These are phyloP conservation scores for Aspergillus hortae DNA, from an alignment of 2,329 filamentous ascomycete species.

Conservation along the genomic window DNA sequence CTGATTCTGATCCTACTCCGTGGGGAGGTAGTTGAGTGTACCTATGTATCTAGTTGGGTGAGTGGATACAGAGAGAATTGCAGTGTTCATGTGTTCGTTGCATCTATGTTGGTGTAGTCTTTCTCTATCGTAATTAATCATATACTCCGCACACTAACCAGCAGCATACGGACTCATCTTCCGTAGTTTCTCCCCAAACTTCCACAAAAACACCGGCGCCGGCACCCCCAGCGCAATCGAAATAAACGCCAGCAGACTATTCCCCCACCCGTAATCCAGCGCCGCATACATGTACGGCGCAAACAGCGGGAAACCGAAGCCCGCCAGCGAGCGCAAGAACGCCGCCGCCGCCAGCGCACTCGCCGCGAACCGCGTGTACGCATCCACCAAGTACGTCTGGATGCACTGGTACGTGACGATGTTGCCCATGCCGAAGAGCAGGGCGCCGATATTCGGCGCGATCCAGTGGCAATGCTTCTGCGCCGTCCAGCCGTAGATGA, in stretches of 20 bases:
- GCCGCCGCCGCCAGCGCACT: conserved; percentile 36
- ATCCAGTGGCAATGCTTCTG: conserved; percentile 52
- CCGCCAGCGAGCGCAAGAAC: conserved; percentile 36
- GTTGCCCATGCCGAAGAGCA: conserved; percentile 47
- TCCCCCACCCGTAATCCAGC: conserved; percentile 40
- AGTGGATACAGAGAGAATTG: no score
- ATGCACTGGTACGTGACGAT: conserved; percentile 45
- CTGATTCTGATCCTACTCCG: not conserved
- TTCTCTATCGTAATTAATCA: no score
- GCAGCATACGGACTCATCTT: conserved; percentile 49
- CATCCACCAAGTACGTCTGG: conserved; percentile 44
- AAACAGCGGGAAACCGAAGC: conserved; percentile 42
- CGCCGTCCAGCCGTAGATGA: conserved; percentile 58
- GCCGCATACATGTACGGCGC: conserved; percentile 39
- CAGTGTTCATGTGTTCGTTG: no score
- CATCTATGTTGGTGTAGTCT: no score
- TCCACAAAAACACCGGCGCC: conserved; percentile 51
- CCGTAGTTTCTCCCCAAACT: conserved; percentile 46
- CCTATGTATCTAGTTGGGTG: no score
- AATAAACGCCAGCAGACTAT: conserved; percentile 40
- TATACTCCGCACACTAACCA: conserved; percentile 14
- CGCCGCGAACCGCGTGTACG: conserved; percentile 39
- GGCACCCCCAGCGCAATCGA: conserved; percentile 41
- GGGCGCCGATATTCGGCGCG: conserved; percentile 52
- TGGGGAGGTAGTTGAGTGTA: not conserved